Evolutionary conservation across 768 basidiomycete species (phyloP).

Genomic region (Tricholoma flavovirens): DNA sequence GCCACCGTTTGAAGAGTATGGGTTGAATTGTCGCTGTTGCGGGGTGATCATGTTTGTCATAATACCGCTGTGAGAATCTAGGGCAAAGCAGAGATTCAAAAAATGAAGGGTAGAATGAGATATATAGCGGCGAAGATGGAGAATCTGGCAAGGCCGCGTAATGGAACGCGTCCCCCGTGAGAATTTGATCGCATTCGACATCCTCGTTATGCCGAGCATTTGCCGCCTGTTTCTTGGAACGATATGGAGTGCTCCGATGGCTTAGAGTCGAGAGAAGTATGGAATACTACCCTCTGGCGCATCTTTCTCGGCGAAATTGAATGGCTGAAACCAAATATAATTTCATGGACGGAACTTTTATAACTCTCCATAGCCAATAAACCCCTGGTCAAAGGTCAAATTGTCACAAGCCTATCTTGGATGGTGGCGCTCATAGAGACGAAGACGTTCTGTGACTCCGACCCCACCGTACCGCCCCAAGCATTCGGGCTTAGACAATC

Average conservation of each 20-base stretch:
- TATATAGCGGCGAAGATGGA: conserved; percentile 19
- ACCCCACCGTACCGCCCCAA: background rate
- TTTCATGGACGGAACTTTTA: background rate
- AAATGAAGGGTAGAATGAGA: conserved; percentile 10
- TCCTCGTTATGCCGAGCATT: conserved; percentile 33
- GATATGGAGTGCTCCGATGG: too few species aligned
- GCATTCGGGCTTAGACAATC: too few species aligned
- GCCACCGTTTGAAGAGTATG: conserved; percentile 91
- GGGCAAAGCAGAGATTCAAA: conserved; percentile 6
- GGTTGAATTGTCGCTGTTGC: conserved; percentile 70
- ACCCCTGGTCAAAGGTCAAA: background rate
- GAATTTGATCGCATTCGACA: conserved; percentile 21
- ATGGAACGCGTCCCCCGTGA: conserved; percentile 35
- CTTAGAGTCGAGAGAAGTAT: background rate
- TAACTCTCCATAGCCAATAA: background rate
- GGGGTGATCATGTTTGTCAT: conserved; percentile 38
- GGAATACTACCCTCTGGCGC: background rate
- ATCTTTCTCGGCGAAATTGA: background rate
- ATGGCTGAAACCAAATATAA: too few species aligned
- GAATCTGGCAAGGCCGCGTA: conserved; percentile 34
- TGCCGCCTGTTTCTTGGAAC: conserved; percentile 18
- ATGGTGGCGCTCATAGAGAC: background rate
- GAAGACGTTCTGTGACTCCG: too few species aligned
- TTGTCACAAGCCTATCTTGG: background rate
- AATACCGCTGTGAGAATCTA: conserved; percentile 2